Evolutionary conservation across 2,329 filamentous ascomycete species (phyloP).

Genomic region (Aspergillus texensis): DNA sequence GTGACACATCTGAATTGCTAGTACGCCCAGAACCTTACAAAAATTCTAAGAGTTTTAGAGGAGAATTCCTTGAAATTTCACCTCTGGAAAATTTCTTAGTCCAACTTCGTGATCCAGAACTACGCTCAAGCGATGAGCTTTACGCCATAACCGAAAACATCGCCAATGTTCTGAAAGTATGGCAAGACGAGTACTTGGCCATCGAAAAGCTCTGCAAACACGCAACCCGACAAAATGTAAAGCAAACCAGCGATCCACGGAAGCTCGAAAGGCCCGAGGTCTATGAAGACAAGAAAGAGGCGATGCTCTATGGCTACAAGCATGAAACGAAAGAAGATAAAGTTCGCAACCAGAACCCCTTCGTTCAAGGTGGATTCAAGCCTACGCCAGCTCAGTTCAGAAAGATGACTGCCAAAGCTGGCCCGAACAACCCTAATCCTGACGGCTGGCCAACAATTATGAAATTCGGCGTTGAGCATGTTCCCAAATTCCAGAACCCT

Average conservation of each 20-base stretch:
- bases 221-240: constrained; percentile 51
- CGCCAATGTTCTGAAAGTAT: constrained; percentile 53
- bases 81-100: constrained; percentile 39
- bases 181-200: constrained; percentile 62
- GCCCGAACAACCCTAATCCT: constrained; percentile 41
- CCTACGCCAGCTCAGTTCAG: constrained; percentile 46
- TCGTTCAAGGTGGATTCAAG: constrained; percentile 54
- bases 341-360: constrained; percentile 59
- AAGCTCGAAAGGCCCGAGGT: constrained; percentile 53
- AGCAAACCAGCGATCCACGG: constrained; percentile 53
- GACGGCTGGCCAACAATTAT: constrained; percentile 45
- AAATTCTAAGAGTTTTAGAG: constrained; percentile 28
- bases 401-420: constrained; percentile 41
- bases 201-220: constrained; percentile 53
- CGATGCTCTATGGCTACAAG: constrained; percentile 62
- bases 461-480: constrained; percentile 40
- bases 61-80: constrained; percentile 43
- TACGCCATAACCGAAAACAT: constrained; percentile 59
- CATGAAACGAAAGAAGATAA: constrained; percentile 54
- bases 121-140: constrained; percentile 55
- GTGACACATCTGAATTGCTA: constrained; percentile 27
- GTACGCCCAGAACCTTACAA: constrained; percentile 40
- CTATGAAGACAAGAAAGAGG: constrained; percentile 64
- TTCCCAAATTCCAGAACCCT: constrained; percentile 39
- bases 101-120: constrained; percentile 40